Conservation (phyloP, 2,329 filamentous ascomycete genomes). For the Allantophomopsis cytisporea region DNA sequence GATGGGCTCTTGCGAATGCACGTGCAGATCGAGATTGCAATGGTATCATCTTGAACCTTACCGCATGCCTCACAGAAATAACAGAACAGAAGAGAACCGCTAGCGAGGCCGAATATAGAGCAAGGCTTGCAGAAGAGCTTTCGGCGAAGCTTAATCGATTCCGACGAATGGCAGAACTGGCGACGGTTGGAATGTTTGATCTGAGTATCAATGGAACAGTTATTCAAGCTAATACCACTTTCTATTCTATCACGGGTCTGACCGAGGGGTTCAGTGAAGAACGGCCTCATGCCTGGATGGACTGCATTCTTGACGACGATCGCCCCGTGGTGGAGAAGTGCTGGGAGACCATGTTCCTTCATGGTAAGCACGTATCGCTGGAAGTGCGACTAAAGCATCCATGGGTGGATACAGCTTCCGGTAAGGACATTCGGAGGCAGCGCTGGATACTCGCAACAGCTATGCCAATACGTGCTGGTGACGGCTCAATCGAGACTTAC, state of each 20-base stretch:
- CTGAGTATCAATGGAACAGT: conserved; percentile 57
- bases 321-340: conserved; percentile 37
- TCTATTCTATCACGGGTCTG: conserved; percentile 55
- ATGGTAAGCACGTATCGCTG: too few species aligned
- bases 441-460: conserved; percentile 67
- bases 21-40: neutral
- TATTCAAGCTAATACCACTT: conserved; percentile 71
- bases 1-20: neutral
- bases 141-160: neutral
- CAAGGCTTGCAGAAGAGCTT: neutral
- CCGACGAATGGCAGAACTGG: neutral
- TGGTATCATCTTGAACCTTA: neutral
- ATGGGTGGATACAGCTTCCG: conserved; percentile 42
- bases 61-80: neutral
- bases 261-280: conserved; percentile 28
- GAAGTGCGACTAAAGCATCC: conserved; percentile 48
- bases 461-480: conserved; percentile 52
- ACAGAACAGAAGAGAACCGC: neutral
- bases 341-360: conserved; percentile 34
- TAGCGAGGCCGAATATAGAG: neutral
- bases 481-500: conserved; percentile 54
- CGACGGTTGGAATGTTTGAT: conserved; percentile 66
- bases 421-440: conserved; percentile 37
- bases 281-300: conserved; percentile 41
- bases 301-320: conserved; percentile 51